phyloP scores from a whole-genome alignment of 2,329 filamentous ascomycete species.

The Byssoonygena ceratinophila region DNA sequence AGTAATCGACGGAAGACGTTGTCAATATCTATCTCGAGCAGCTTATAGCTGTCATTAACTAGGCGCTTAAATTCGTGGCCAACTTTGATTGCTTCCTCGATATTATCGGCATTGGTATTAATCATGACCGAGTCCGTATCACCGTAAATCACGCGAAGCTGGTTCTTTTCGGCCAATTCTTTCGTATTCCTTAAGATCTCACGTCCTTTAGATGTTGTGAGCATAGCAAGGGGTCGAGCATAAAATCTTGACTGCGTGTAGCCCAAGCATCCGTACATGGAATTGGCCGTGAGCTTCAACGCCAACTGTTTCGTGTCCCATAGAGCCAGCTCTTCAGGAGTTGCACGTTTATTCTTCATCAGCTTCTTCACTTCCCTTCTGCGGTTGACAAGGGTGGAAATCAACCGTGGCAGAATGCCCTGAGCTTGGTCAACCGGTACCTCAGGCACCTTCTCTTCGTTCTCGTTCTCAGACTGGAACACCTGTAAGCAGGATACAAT shows the following conservation, averaged over 20 bases:
- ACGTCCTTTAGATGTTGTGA: constrained; percentile 93
- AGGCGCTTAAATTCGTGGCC: constrained; percentile 90
- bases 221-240: constrained; percentile 81
- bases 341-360: constrained; percentile 90
- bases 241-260: constrained; percentile 98
- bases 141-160: constrained; percentile 92
- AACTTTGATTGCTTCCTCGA: constrained; percentile 79
- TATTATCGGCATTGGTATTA: constrained; percentile 92
- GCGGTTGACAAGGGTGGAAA: constrained; percentile 79
- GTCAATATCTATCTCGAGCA: constrained; percentile 96
- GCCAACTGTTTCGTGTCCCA: constrained; percentile 99
- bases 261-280: constrained; percentile 97
- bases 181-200: constrained; percentile 96
- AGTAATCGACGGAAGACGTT: constrained; percentile 90
- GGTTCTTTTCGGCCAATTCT: constrained; percentile 81
- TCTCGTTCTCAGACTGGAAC: constrained; percentile 47
- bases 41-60: constrained; percentile 84
- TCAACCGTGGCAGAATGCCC: constrained; percentile 80
- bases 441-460: constrained; percentile 81
- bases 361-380: constrained; percentile 86
- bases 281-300: constrained; percentile 94
- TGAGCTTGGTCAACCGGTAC: constrained; percentile 67
- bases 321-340: constrained; percentile 72
- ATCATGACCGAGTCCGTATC: constrained; percentile 99
- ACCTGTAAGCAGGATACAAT: constrained; percentile 13